phyloP scores from a whole-genome alignment of 1,139 yeast species.

The Williopsis jadinii region DNA sequence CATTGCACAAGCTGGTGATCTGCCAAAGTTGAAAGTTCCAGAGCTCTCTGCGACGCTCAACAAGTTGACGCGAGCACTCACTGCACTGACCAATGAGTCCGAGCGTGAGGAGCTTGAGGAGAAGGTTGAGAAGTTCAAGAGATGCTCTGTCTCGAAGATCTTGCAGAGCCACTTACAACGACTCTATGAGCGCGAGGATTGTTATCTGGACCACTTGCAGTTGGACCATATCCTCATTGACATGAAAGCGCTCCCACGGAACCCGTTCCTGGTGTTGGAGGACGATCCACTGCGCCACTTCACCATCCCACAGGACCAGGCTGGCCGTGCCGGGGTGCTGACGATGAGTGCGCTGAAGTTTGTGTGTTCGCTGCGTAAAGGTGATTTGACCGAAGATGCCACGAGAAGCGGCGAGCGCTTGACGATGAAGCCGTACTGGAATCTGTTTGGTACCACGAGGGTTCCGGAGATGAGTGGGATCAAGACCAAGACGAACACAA shows the following conservation, averaged over 20 bases:
- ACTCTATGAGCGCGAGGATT: slow-evolving; percentile 35
- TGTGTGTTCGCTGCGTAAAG: slow-evolving; percentile 48
- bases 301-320: slow-evolving; percentile 45
- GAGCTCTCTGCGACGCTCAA: slow-evolving; percentile 36
- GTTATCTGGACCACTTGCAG: slow-evolving; percentile 48
- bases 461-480: slow-evolving; percentile 44
- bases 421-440: slow-evolving; percentile 61
- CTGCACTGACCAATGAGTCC: slow-evolving; percentile 35
- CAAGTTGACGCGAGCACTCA: slow-evolving; percentile 41
- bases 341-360: slow-evolving; percentile 62
- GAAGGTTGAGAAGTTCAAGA: slow-evolving; percentile 39
- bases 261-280: slow-evolving; percentile 65
- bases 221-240: slow-evolving; percentile 60
- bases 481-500: slow-evolving; percentile 26
- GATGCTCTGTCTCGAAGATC: slow-evolving; percentile 33
- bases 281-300: slow-evolving; percentile 63
- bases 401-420: slow-evolving; percentile 47
- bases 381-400: slow-evolving; percentile 47
- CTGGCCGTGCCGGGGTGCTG: slow-evolving; percentile 59
- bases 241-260: slow-evolving; percentile 66
- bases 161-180: slow-evolving; percentile 49
- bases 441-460: slow-evolving; percentile 63
- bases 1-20: slow-evolving; percentile 1
- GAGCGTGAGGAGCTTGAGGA: slow-evolving; percentile 8
- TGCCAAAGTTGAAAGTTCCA: slow-evolving; percentile 44